Conservation (phyloP, 2,329 filamentous ascomycete genomes). For the Diplocarpon rosae region DNA sequence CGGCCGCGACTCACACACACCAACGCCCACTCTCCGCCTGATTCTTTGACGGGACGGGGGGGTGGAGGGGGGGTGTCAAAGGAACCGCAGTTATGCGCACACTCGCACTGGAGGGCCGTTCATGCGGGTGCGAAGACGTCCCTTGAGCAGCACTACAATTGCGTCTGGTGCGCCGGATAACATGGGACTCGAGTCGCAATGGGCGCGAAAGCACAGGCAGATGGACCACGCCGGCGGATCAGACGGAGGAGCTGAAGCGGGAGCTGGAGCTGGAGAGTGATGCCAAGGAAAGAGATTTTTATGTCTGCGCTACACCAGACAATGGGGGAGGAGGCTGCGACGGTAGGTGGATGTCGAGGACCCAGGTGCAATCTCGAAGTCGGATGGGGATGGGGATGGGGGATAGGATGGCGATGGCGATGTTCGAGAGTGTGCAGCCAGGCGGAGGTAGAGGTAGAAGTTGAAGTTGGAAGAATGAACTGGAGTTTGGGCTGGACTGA, state of each 20-base stretch:
- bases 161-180: constrained; percentile 4
- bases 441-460: too few relatives aligned
- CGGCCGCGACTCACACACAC: neutral
- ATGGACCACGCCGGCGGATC: constrained; percentile 3
- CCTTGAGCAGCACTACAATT: constrained; percentile 7
- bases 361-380: too few relatives aligned
- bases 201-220: constrained; percentile 1
- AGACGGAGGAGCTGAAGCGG: neutral
- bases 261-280: neutral
- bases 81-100: neutral
- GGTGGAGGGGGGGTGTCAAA: neutral
- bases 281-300: neutral
- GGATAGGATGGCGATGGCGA: too few relatives aligned
- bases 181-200: constrained; percentile 10
- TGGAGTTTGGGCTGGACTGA: neutral
- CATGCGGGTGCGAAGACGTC: neutral
- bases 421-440: too few relatives aligned
- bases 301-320: too few relatives aligned
- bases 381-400: too few relatives aligned
- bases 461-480: neutral
- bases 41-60: neutral
- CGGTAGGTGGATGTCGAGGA: too few relatives aligned
- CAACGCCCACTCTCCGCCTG: too few relatives aligned
- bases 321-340: too few relatives aligned
- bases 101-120: neutral